Conservation (phyloP, 257 asterid species). For the Coffea eugenioides region DNA sequence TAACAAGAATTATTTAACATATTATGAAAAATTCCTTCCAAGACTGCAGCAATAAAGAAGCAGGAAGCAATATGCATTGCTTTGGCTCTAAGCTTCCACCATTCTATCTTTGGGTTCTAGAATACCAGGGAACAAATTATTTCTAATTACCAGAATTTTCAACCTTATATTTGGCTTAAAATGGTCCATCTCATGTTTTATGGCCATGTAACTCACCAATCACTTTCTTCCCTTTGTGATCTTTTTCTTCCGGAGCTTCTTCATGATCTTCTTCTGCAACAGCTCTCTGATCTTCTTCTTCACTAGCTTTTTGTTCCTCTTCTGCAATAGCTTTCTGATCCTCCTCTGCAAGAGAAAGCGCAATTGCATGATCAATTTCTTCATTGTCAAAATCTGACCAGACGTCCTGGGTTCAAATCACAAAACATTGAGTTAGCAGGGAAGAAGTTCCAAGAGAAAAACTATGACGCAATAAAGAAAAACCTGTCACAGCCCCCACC, state of each 20-base stretch:
- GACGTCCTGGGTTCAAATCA: conserved; percentile 52
- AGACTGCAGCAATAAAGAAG: background rate
- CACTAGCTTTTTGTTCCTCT: conserved; percentile 9
- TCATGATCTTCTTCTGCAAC: conserved; percentile 11
- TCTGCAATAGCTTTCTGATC: conserved; percentile 22
- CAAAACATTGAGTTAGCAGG: conserved; percentile 17
- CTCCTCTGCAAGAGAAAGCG: conserved; percentile 72
- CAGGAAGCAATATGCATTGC: background rate
- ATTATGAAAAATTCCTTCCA: background rate
- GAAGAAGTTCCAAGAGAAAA: conserved; percentile 8
- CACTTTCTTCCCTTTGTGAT: conserved; percentile 72
- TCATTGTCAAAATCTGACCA: conserved; percentile 79
- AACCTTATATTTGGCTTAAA: background rate
- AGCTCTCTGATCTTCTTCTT: conserved; percentile 11
- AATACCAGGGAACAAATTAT: background rate
- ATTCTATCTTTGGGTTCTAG: background rate
- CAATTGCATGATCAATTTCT: conserved; percentile 85
- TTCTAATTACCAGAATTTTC: background rate
- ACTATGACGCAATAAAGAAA: background rate
- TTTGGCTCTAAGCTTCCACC: background rate
- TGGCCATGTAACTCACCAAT: conserved; percentile 51
- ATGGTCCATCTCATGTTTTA: conserved; percentile 2
- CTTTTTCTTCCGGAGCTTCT: conserved; percentile 30
- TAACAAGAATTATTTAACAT: background rate
- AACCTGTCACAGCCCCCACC: conserved; percentile 1